These are phyloP conservation scores for Diaporthe sp. DNA, from an alignment of 2,329 filamentous ascomycete species.

Conservation along the genomic window DNA sequence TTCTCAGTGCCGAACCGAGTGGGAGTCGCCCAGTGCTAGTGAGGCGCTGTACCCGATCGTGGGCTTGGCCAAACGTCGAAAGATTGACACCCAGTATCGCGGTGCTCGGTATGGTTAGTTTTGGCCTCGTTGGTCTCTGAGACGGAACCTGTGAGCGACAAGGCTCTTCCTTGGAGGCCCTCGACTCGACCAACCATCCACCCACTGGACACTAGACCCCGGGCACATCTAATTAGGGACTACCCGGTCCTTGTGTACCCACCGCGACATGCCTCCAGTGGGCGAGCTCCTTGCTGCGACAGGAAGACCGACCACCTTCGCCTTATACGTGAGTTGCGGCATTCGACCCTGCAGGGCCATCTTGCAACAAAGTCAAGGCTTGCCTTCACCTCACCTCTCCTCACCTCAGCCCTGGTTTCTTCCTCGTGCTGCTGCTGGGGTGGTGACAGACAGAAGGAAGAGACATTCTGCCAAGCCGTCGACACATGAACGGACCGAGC, in stretches of 20 bases:
- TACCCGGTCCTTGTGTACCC: neutral
- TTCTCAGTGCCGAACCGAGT: neutral
- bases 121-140: neutral
- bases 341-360: slow-evolving; percentile 10
- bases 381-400: neutral
- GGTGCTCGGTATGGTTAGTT: slow-evolving; percentile 19
- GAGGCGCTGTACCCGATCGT: neutral
- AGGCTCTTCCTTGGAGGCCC: slow-evolving; percentile 20
- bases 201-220: neutral
- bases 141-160: neutral
- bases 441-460: neutral
- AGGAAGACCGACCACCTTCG: neutral
- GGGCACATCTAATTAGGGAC: neutral
- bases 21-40: neutral
- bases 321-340: no score
- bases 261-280: neutral
- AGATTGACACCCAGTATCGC: slow-evolving; percentile 15
- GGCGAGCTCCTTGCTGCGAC: neutral
- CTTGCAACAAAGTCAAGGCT: neutral
- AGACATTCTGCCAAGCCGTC: slow-evolving; percentile 3
- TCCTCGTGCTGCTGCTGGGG: neutral
- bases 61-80: slow-evolving; percentile 5
- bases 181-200: neutral
- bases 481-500: neutral
- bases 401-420: neutral